Conservation (phyloP, 2,329 filamentous ascomycete species). For the Aspergillus sp. region DNA sequence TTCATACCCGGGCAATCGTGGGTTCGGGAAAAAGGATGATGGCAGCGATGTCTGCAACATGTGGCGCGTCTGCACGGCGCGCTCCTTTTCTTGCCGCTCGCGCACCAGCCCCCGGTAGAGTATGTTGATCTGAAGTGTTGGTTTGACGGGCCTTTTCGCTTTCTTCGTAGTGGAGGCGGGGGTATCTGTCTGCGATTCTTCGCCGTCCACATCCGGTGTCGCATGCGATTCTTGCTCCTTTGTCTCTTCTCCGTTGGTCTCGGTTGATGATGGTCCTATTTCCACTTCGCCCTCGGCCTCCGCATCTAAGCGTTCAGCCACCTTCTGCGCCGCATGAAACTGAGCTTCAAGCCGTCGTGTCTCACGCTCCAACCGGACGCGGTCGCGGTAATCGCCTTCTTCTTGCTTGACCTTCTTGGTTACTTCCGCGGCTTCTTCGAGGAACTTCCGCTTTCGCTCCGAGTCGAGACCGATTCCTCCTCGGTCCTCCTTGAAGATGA, state of each 20-base stretch:
- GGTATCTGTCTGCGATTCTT: slow-evolving; percentile 11
- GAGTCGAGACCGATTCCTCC: slow-evolving; percentile 81
- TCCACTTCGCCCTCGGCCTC: slow-evolving; percentile 43
- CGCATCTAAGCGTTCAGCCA: slow-evolving; percentile 74
- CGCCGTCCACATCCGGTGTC: slow-evolving; percentile 16
- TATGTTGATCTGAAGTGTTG: slow-evolving; percentile 69
- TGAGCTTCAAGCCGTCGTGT: slow-evolving; percentile 67
- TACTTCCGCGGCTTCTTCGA: slow-evolving; percentile 61
- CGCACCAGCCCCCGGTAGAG: slow-evolving; percentile 77
- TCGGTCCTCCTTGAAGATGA: slow-evolving; percentile 75
- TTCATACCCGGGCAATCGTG: slow-evolving; percentile 63
- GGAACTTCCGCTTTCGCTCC: slow-evolving; percentile 75
- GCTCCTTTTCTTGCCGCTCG: slow-evolving; percentile 63
- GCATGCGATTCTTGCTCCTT: slow-evolving; percentile 10
- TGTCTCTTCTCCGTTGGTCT: no score
- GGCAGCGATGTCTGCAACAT: slow-evolving; percentile 36
- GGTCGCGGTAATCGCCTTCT: slow-evolving; percentile 71
- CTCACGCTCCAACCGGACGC: slow-evolving; percentile 70
- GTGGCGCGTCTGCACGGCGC: slow-evolving; percentile 33
- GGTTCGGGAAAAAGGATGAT: slow-evolving; percentile 37
- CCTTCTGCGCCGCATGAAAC: slow-evolving; percentile 75
- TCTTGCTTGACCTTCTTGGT: slow-evolving; percentile 65
- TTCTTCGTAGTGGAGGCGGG: slow-evolving; percentile 1
- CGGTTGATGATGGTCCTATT: slow-evolving; percentile 14
- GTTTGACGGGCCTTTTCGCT: slow-evolving; percentile 40